Evolutionary conservation across 2,329 filamentous ascomycete species (phyloP).

Genomic region (Epicoccum sorghinum): DNA sequence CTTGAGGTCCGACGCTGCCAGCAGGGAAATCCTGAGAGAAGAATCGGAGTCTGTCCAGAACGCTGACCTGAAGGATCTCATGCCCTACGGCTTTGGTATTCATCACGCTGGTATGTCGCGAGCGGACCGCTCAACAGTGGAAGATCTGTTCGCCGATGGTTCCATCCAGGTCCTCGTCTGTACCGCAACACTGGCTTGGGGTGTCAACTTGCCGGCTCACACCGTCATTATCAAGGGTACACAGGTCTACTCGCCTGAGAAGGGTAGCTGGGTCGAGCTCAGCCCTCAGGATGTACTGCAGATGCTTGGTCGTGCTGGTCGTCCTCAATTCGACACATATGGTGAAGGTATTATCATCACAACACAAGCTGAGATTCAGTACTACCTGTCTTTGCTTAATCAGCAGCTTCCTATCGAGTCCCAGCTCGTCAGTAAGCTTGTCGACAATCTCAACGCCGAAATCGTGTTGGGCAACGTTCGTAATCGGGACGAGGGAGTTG

Average conservation of each 20-base stretch:
- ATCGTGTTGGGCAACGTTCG: slow-evolving; percentile 93
- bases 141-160: slow-evolving; percentile 90
- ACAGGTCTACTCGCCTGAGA: slow-evolving; percentile 96
- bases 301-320: slow-evolving; percentile 96
- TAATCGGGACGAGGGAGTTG: slow-evolving; percentile 92
- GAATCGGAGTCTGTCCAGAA: slow-evolving; percentile 84
- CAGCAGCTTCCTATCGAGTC: slow-evolving; percentile 97
- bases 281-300: slow-evolving; percentile 97
- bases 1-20: slow-evolving; percentile 88
- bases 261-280: slow-evolving; percentile 97
- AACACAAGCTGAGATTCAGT: slow-evolving; percentile 91
- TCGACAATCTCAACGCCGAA: slow-evolving; percentile 96
- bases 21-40: slow-evolving; percentile 83
- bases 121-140: slow-evolving; percentile 91
- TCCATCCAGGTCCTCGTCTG: slow-evolving; percentile 94
- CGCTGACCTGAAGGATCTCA: slow-evolving; percentile 85
- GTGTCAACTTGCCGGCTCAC: slow-evolving; percentile 96
- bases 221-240: slow-evolving; percentile 99
- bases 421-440: slow-evolving; percentile 89
- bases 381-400: slow-evolving; percentile 95
- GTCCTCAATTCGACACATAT: slow-evolving; percentile 96
- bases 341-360: slow-evolving; percentile 99
- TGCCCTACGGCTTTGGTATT: slow-evolving; percentile 97
- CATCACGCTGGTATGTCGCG: slow-evolving; percentile 98
- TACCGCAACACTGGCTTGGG: slow-evolving; percentile 98